Percentiles rank a stretch among this genome's conserved stretches.
These are phyloP conservation scores for Melastoma candidum DNA, from an alignment of 441 rosid genomes.

Conservation along the genomic window DNA sequence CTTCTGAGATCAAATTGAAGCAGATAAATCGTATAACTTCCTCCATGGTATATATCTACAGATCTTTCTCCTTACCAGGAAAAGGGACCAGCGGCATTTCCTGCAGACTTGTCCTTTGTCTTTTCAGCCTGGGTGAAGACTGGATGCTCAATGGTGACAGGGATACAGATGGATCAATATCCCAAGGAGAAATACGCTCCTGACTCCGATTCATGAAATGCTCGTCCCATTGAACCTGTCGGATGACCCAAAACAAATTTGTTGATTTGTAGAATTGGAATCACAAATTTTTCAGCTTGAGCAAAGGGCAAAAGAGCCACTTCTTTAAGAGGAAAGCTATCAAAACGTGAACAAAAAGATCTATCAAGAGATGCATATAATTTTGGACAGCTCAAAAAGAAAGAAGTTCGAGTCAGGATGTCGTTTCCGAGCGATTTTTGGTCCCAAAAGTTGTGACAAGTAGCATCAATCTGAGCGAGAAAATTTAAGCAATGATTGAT, in stretches of 20 bases:
- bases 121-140: constrained; percentile 80
- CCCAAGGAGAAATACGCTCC: constrained; percentile 90
- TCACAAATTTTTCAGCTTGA: not conserved
- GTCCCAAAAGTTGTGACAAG: too few relatives aligned
- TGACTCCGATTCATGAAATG: constrained; percentile 42
- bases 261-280: not conserved
- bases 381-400: too few relatives aligned
- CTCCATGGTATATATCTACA: constrained; percentile 1
- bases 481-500: too few relatives aligned
- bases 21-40: constrained; percentile 1
- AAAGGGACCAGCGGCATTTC: constrained; percentile 39
- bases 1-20: constrained; percentile 2
- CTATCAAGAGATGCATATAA: too few relatives aligned
- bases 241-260: not conserved
- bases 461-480: too few relatives aligned
- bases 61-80: constrained; percentile 28
- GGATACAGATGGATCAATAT: constrained; percentile 73
- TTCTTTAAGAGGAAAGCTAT: too few relatives aligned
- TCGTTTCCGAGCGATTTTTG: too few relatives aligned
- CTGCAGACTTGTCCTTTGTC: constrained; percentile 55
- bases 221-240: constrained; percentile 88
- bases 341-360: too few relatives aligned
- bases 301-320: too few relatives aligned
- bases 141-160: constrained; percentile 67
- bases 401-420: too few relatives aligned